phyloP scores from a whole-genome alignment of 2,329 filamentous ascomycete species.

The Metarhizium guizhouense region DNA sequence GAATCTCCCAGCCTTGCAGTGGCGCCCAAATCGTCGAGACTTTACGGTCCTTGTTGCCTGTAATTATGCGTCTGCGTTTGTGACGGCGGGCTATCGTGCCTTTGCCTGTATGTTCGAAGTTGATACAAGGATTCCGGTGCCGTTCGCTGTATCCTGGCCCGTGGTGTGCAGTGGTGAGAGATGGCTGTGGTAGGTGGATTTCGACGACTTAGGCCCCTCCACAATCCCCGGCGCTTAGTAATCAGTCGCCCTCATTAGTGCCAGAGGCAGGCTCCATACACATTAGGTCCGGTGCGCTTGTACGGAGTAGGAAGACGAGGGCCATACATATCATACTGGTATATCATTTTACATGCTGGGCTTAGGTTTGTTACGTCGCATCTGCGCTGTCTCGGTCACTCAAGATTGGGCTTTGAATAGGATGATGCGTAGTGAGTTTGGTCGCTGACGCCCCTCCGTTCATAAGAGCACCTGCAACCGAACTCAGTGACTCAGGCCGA shows the following conservation, averaged over 20 bases:
- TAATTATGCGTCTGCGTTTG: neutral
- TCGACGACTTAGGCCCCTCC: constrained; percentile 5
- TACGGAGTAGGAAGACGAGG: no score
- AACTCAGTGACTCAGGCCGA: no score
- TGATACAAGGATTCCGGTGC: neutral
- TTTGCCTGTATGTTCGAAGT: neutral
- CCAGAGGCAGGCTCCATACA: neutral
- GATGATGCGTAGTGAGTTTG: no score
- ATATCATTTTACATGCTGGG: no score
- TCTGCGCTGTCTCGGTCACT: no score
- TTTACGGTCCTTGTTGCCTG: neutral
- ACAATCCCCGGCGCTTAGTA: constrained; percentile 4
- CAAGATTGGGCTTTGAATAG: no score
- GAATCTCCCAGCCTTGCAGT: neutral
- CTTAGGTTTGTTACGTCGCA: no score
- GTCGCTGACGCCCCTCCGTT: no score
- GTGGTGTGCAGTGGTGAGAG: constrained; percentile 29
- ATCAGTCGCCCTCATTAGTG: neutral
- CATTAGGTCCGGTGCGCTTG: no score
- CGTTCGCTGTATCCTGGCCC: constrained; percentile 10
- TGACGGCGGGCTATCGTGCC: neutral
- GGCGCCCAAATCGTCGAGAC: neutral
- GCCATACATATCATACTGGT: no score
- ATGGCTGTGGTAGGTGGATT: constrained; percentile 23
- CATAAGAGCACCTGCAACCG: no score